Evolutionary conservation across 1,284 basidiomycete species (phyloP).

Genomic region (Quambalaria eucalypti): DNA sequence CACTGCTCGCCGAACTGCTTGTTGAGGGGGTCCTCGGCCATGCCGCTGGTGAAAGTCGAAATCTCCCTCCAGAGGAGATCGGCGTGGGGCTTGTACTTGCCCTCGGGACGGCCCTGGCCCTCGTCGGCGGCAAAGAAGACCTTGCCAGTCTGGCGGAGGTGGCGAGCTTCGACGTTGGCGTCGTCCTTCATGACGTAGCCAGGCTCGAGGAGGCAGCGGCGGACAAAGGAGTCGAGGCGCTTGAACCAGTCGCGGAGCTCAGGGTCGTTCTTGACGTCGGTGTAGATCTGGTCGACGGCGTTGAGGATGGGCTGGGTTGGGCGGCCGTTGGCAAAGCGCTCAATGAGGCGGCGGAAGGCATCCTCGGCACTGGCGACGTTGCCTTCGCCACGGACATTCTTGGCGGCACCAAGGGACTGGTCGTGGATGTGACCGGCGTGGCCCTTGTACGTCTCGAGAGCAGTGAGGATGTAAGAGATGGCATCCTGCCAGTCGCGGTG

Average conservation of each 20-base stretch:
- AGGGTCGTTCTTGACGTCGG: slow-evolving; percentile 66
- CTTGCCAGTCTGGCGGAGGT: slow-evolving; percentile 33
- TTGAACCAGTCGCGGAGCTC: slow-evolving; percentile 70
- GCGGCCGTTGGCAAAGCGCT: slow-evolving; percentile 75
- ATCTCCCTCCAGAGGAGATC: slow-evolving; percentile 67
- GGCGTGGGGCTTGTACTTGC: slow-evolving; percentile 75
- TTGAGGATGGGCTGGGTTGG: slow-evolving; percentile 60
- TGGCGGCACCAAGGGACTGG: slow-evolving; percentile 52
- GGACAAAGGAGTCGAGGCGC: slow-evolving; percentile 53
- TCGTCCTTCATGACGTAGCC: slow-evolving; percentile 78
- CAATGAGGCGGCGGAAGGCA: slow-evolving; percentile 57
- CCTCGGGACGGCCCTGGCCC: slow-evolving; percentile 48
- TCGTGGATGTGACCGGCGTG: slow-evolving; percentile 55
- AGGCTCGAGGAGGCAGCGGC: slow-evolving; percentile 66
- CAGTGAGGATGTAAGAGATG: slow-evolving; percentile 49
- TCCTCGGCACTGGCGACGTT: slow-evolving; percentile 46
- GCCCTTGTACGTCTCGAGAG: slow-evolving; percentile 58
- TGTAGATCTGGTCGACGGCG: slow-evolving; percentile 64
- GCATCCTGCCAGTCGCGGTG: slow-evolving; percentile 75
- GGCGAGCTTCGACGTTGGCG: slow-evolving; percentile 53
- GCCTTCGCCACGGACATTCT: slow-evolving; percentile 55
- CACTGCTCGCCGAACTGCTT: slow-evolving; percentile 70
- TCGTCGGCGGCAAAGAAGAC: slow-evolving; percentile 35
- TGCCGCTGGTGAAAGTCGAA: slow-evolving; percentile 67
- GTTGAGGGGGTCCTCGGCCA: slow-evolving; percentile 77